Base-by-base conservation (phyloP, 306 rosid species). In the Quercus rubra region DNA sequence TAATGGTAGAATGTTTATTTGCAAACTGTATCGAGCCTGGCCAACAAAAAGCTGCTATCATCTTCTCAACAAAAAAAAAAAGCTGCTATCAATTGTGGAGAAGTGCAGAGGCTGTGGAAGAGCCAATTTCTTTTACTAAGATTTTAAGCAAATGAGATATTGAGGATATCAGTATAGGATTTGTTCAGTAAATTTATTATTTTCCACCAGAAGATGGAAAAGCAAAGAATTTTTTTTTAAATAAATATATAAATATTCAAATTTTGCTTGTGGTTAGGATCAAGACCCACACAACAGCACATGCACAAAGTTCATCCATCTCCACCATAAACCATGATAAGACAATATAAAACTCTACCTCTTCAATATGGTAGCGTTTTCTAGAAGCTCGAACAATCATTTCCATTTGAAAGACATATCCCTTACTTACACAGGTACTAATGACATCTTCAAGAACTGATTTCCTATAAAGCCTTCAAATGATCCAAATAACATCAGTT, bases 391-490 rank as follows among this genome's bases (percentile, higher is more conserved):
- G 88, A 58, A 95, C 99, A 78, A 95, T 95, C 94, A 92, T 95
- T 88, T 95, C 99, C 99, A 95, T 95, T 86, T 95, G 99, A 82
- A 95, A 95, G 77, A 95, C 99, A 38, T 92, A 95, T 75, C 98
- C 99, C 85, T 95, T 95, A 73, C 97, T 95, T 75, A 95, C 98
- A 73, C 94, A 90, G 69, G 96, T 89, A 68, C 92, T 91, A 79
- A 95, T 95, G 81, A 92, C 84, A 89, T 92, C 98, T 90, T 95
- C 97, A 76, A 95, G 96, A 75, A 79, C 97, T 25, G 98, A 84
- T 81, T 92, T 95, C 85, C 77, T 87, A 78, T 95, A 95, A 78
- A 95, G 99, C 85, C 99, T 95, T 38, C 85, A 82, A 63, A 61
- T 79, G 55, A 74, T 72, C 27, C 71, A 76, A 28, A 55, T 71